Evolutionary conservation across 176 grass and related monocot genomes (phyloP), one percentile per base, ranked within the genome.

Genomic region (Pharus latifolius): DNA sequence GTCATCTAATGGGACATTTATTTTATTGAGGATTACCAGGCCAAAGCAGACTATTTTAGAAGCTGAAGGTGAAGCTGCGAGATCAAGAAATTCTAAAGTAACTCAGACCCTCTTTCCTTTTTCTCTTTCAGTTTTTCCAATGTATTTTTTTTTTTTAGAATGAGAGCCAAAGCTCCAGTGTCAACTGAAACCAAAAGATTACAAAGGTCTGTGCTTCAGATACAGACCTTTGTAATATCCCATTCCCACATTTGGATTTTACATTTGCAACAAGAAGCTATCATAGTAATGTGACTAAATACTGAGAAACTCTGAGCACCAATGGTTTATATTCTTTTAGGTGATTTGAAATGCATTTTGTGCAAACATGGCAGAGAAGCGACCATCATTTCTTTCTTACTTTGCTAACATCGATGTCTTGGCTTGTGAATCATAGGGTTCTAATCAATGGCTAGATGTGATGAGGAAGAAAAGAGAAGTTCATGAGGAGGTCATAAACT

Each of bases 11-110:
- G 63, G 59, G 57, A 15, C 14, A 27, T 80, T 67, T 31, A 60
- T 23, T 1, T 32, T 80, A 44, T 80, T 22, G 23, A 58, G 82
- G 27, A 27, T 73, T 80, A 17, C 30, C 67, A 98, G 90, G 72
- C 95, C 95, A 35, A 98, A 98, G 48, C 95, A 98, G 74, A 98
- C 87, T 66, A 92, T 98, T 78, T 85, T 98, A 74, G 95, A 98
- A 63, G 86, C 95, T 67, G 95, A 98, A 78, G 95, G 90, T 38
- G 90, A 91, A 88, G 78, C 84, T 64, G 67, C 87, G 66, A 98
- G 80, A 80, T 33, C 67, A 57, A 88, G 72, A 75, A 84, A 84
- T 72, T 81, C 60, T 65, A 82, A 92, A 72, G 94, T 92, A 86
- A 84, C 23, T 20, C 22, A 72, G 6, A 41, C 18, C n/a, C 17